A percentile compares a stretch with the other conserved stretches of the same genome.
Conservation (phyloP, 2,329 filamentous ascomycete genomes). For the Hyphodiscus sp. region DNA sequence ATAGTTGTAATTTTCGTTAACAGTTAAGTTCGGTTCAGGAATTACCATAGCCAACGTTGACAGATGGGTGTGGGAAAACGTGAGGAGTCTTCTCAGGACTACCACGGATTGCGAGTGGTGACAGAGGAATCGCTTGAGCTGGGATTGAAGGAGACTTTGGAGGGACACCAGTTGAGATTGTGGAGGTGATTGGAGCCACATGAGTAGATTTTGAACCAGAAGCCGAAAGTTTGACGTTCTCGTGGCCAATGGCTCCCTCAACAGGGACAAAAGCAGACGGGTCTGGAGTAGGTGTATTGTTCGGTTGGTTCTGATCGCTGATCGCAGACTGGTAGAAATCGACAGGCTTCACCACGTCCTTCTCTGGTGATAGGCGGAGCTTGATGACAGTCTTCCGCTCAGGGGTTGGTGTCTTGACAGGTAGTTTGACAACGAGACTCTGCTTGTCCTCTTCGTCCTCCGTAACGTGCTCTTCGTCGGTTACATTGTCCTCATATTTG, state of each 20-base stretch:
- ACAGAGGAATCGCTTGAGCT: constrained; percentile 9
- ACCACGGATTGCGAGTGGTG: constrained; percentile 49
- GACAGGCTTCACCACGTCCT: constrained; percentile 1
- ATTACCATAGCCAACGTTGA: constrained; percentile 19
- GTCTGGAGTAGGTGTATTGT: background rate
- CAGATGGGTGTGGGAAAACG: constrained; percentile 16
- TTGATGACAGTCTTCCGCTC: constrained; percentile 26
- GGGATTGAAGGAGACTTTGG: constrained; percentile 10
- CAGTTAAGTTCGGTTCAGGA: background rate
- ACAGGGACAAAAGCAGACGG: background rate
- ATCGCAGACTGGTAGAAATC: background rate
- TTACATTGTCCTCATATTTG: constrained; percentile 49
- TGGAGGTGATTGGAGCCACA: background rate
- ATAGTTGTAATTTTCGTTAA: background rate
- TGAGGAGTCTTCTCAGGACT: constrained; percentile 52
- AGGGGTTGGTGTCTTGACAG: constrained; percentile 35
- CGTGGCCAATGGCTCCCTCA: background rate
- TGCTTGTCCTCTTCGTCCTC: constrained; percentile 47
- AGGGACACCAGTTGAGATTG: background rate
- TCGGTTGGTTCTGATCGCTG: constrained; percentile 4
- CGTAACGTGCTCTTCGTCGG: constrained; percentile 34
- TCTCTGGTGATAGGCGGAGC: constrained; percentile 12
- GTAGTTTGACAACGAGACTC: constrained; percentile 67
- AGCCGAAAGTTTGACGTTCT: constrained; percentile 2
- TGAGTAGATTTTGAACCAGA: constrained; percentile 1